Evolutionary conservation across 495 filamentous ascomycete species (phyloP), one percentile per base, ranked within the genome.

Genomic region (Haplographium delicatum): DNA sequence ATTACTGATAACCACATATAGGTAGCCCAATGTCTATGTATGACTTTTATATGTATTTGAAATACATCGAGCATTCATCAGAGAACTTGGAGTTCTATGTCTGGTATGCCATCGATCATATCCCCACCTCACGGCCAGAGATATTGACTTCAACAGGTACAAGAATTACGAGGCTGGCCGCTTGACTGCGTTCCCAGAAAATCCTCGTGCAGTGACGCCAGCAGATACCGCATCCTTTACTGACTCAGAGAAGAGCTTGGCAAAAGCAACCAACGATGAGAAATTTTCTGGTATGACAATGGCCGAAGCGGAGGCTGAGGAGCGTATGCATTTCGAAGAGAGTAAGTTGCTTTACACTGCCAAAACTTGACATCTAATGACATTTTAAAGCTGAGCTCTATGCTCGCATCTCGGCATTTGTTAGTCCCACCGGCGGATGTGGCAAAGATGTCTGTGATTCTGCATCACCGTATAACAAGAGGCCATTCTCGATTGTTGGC

Each of bases 11-110:
- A n/a, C 40, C 27, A 20, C 26, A 16, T 18, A 42, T 20, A 55
- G 52, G 52, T 25, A 50, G 45, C 46, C 86, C 86, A 22, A 80
- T 80, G 61, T 88, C 86, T 0, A 59, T 75, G 23, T 76, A 84
- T 23, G 86, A 91, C 55, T 89, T 91, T 62, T 85, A 89, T 81
- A 84, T 86, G 66, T 91, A 88, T 60, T 71, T 89, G 35, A 71
- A 81, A 44, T 86, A 88, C 63, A 75, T 91, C 42, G 85, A 89
- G 60, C 79, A 80, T 28, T 64, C 80, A 10, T 81, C 86, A 41
- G 86, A 90, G 66, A 89, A 89, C 62, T 73, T 90, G 24, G 85
- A 90, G 63, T 90, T 90, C 67, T 87, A 72, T 62, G 76, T 90
- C 13, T 91, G 86, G 86, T 74, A 78, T 50, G 34, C 16, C 6